Percentiles rank a stretch among this genome's conserved stretches.
phyloP scores from a whole-genome alignment of 805 yeast species.

The Pichia heedii region DNA sequence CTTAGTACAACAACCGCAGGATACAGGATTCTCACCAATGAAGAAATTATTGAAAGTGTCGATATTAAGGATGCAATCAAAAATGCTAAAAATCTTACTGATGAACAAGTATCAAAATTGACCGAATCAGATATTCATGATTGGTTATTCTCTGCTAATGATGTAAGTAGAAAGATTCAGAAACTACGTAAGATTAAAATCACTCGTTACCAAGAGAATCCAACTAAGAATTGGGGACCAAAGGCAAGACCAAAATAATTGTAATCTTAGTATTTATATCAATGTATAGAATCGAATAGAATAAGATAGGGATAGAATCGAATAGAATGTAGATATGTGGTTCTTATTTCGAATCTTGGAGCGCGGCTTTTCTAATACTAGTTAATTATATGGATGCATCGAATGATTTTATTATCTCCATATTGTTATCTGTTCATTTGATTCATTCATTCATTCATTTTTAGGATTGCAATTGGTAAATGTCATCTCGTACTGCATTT shows the following conservation, averaged over 20 bases:
- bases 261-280: too few relatives aligned
- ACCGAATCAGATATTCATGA: conserved; percentile 16
- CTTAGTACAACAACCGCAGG: conserved; percentile 49
- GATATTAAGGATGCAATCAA: conserved; percentile 18
- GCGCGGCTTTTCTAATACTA: too few relatives aligned
- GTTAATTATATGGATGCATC: too few relatives aligned
- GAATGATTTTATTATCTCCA: too few relatives aligned
- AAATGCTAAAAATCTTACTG: neutral
- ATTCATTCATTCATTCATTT: too few relatives aligned
- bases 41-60: conserved; percentile 27
- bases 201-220: conserved; percentile 85
- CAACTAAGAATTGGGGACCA: conserved; percentile 93
- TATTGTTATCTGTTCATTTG: too few relatives aligned
- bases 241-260: conserved; percentile 48
- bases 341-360: too few relatives aligned
- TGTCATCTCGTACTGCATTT: neutral
- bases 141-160: conserved; percentile 54
- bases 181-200: conserved; percentile 65
- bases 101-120: conserved; percentile 13
- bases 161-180: conserved; percentile 47
- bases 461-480: neutral
- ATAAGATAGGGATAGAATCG: too few relatives aligned
- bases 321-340: too few relatives aligned
- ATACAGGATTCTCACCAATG: conserved; percentile 43
- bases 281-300: too few relatives aligned